Percentiles rank a stretch among this genome's conserved stretches.
Evolutionary conservation across 169 alveolate genomes (phyloP).

Genomic region (Plasmodium inui): DNA sequence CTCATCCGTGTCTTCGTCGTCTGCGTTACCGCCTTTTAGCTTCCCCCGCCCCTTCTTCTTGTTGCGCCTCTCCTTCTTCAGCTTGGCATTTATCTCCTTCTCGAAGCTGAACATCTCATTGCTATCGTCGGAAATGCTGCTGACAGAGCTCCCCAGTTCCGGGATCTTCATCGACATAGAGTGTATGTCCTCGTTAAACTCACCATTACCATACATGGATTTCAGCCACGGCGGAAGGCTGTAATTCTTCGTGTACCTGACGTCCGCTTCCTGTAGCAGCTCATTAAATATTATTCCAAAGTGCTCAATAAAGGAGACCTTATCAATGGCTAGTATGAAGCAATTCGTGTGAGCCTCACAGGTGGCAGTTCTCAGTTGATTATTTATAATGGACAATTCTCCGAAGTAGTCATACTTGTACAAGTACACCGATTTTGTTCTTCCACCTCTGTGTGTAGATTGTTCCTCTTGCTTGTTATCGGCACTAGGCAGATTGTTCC

Average conservation of each 20-base stretch:
- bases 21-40: background rate
- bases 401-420: constrained; percentile 74
- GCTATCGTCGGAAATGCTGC: constrained; percentile 51
- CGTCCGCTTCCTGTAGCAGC: constrained; percentile 68
- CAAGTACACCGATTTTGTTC: constrained; percentile 17
- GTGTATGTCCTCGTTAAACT: background rate
- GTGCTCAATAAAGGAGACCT: constrained; percentile 21
- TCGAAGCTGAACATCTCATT: constrained; percentile 63
- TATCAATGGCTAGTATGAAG: constrained; percentile 71
- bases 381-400: constrained; percentile 66
- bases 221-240: constrained; percentile 71
- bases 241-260: constrained; percentile 55
- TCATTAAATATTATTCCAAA: constrained; percentile 60
- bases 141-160: constrained; percentile 27
- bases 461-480: background rate
- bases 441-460: background rate
- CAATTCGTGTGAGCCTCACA: constrained; percentile 76
- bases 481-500: background rate
- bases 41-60: constrained; percentile 7
- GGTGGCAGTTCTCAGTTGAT: constrained; percentile 70
- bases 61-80: constrained; percentile 37
- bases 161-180: constrained; percentile 51
- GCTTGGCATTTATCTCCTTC: constrained; percentile 45
- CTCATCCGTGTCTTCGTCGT: background rate
- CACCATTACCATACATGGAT: constrained; percentile 41